Percentiles rank a stretch among this genome's conserved stretches.
phyloP scores from a whole-genome alignment of 2,329 filamentous ascomycete species.

The Trichoderma koningii region DNA sequence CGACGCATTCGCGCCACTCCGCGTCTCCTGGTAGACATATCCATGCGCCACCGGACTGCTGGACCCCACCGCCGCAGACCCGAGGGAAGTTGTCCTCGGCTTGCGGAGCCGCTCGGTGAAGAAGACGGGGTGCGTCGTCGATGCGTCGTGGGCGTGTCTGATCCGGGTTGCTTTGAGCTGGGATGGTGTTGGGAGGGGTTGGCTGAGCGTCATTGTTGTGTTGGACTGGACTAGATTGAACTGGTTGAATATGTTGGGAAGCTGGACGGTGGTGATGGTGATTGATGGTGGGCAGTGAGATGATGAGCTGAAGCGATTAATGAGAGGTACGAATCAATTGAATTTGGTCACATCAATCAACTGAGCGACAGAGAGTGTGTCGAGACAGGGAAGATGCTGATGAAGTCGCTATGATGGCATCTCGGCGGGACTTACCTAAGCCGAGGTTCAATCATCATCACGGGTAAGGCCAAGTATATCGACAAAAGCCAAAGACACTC shows the following conservation, averaged over 20 bases:
- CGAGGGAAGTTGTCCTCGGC: constrained; percentile 56
- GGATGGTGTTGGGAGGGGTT: constrained; percentile 15
- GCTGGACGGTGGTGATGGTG: neutral
- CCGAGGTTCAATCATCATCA: constrained; percentile 19
- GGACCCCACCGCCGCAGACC: constrained; percentile 31
- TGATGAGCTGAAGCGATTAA: no score
- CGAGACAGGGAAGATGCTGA: neutral
- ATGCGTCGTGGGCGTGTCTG: constrained; percentile 52
- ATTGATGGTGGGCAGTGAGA: neutral
- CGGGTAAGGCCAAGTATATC: neutral
- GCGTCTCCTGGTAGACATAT: constrained; percentile 58
- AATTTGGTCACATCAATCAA: no score
- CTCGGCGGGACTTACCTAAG: constrained; percentile 24
- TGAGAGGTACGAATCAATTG: no score
- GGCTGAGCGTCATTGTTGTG: neutral
- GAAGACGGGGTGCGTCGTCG: constrained; percentile 72
- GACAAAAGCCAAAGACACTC: neutral
- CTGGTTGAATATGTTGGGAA: no score
- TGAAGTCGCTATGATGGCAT: constrained; percentile 25
- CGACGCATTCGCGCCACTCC: constrained; percentile 37
- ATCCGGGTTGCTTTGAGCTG: constrained; percentile 35
- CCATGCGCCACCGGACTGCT: constrained; percentile 59
- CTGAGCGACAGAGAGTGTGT: neutral
- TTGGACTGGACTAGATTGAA: no score
- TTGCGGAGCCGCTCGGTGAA: constrained; percentile 66